Base-by-base conservation (phyloP, 2,329 filamentous ascomycete genomes). In the Emmonsia crescens region DNA sequence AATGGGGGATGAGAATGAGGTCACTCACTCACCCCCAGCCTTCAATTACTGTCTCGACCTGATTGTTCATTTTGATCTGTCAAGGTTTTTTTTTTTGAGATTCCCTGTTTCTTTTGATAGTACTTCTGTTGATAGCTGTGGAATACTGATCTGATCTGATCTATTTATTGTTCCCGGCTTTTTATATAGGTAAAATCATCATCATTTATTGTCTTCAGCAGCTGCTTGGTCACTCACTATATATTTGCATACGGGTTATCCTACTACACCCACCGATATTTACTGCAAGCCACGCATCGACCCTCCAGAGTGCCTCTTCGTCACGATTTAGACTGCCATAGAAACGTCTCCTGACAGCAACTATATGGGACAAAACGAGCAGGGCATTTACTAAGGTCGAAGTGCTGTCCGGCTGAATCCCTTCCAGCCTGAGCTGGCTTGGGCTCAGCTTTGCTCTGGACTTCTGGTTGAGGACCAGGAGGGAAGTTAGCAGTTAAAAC, bases 361-460 rank as follows among this genome's bases (percentile, higher is more conserved):
- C 48, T 29, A 31, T 8, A 51, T 51, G 27, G 16, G 48, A 14
- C 9, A 27, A 44, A 38, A 31, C 10, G 10, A 44, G 19, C n/a
- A 1, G 14, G 4, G 14, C 3, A 29, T n/a, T n/a, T 1, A 29
- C 38, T 57, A n/a, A 27, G 14, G 44, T 36, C 38, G 24, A n/a
- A 31, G 14, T 5, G 36, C 33, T 56, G 9, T 4, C 36, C 44
- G 36, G 38, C 14, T 57, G 36, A 57, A 44, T 44, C 54, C 24
- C 55, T 33, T 44, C 55, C 55, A 57, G 38, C 55, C 6, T 27
- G 55, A 57, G 55, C 55, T 57, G 55, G 55, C 31, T 56, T 44
- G 55, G 55, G 55, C 16, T 57, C 36, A 44, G 51, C 31, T n/a
- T n/a, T 52, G 10, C 27, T 36, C 29, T 19, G 19, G 29, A n/a